Evolutionary conservation across 2,329 filamentous ascomycete species (phyloP).

Genomic region (Claviceps cyperi): DNA sequence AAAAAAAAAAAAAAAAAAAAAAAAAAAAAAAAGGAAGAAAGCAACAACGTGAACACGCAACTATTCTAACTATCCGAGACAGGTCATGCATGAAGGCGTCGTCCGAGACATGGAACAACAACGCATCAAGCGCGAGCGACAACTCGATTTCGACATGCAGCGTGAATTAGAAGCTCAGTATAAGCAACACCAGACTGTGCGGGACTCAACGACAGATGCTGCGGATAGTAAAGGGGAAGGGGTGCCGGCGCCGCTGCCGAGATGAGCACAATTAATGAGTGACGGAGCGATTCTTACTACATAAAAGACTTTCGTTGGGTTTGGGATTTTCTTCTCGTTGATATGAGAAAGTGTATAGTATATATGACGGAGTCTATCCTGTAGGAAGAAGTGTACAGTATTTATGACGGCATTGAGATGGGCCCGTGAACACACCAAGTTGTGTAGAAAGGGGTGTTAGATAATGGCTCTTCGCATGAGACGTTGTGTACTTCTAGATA

Average conservation of each 20-base stretch:
- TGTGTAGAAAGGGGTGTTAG: too few relatives aligned
- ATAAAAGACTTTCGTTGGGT: too few relatives aligned
- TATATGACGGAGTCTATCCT: too few relatives aligned
- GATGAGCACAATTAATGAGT: conserved; percentile 8
- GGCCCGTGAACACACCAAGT: too few relatives aligned
- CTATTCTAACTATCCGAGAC: conserved; percentile 1
- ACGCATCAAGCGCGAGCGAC: conserved; percentile 74
- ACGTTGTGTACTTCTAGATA: too few relatives aligned
- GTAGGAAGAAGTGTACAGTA: too few relatives aligned
- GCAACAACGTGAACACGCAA: not conserved
- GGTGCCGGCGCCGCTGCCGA: conserved; percentile 5
- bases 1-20: not conserved
- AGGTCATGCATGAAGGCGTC: conserved; percentile 95
- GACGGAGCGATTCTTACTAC: too few relatives aligned
- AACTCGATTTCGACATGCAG: conserved; percentile 92
- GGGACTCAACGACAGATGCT: conserved; percentile 19
- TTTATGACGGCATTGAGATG: too few relatives aligned
- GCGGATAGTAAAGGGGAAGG: conserved; percentile 2
- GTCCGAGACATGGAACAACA: conserved; percentile 92
- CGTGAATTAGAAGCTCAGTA: conserved; percentile 75
- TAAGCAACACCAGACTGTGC: conserved; percentile 72
- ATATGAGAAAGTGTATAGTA: too few relatives aligned
- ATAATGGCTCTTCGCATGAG: too few relatives aligned
- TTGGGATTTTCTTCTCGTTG: too few relatives aligned
- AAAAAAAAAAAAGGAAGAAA: not conserved